Evolutionary conservation across 768 basidiomycete species (phyloP).

Genomic region (Amanita exitialis): DNA sequence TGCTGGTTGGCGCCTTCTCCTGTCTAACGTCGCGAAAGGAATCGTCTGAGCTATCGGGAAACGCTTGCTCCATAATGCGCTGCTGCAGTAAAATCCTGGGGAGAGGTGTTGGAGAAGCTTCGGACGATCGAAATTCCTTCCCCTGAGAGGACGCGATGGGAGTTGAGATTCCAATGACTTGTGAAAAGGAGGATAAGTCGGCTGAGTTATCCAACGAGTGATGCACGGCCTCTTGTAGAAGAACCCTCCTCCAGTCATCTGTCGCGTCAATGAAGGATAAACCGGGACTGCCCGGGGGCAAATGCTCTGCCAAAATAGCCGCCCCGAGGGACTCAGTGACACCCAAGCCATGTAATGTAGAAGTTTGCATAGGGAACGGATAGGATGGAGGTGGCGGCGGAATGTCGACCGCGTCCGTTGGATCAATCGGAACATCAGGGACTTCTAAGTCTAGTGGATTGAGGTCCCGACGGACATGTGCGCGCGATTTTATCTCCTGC

Average conservation of each 20-base stretch:
- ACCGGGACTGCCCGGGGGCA: constrained; percentile 60
- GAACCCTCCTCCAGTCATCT: constrained; percentile 65
- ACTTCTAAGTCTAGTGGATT: constrained; percentile 25
- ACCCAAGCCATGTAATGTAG: constrained; percentile 61
- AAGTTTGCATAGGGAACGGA: constrained; percentile 68
- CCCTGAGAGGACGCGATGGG: constrained; percentile 25
- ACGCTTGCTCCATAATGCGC: constrained; percentile 32
- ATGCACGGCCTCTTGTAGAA: constrained; percentile 71
- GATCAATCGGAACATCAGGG: constrained; percentile 63
- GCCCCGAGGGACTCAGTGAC: constrained; percentile 71
- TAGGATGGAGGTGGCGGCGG: constrained; percentile 61
- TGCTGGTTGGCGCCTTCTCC: constrained; percentile 19
- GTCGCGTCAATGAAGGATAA: constrained; percentile 37
- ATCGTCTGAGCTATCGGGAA: constrained; percentile 24
- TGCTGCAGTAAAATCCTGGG: constrained; percentile 15
- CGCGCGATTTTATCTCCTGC: constrained; percentile 54
- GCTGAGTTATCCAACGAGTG: constrained; percentile 57
- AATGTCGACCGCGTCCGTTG: constrained; percentile 75
- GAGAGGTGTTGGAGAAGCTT: constrained; percentile 13
- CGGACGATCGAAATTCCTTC: constrained; percentile 4
- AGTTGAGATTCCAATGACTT: constrained; percentile 25
- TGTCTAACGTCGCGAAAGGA: constrained; percentile 15
- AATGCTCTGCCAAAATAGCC: constrained; percentile 59
- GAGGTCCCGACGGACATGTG: constrained; percentile 31
- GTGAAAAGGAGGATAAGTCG: constrained; percentile 36